Conservation (phyloP, 2,329 filamentous ascomycete species). For the Arachnomyces sp. region DNA sequence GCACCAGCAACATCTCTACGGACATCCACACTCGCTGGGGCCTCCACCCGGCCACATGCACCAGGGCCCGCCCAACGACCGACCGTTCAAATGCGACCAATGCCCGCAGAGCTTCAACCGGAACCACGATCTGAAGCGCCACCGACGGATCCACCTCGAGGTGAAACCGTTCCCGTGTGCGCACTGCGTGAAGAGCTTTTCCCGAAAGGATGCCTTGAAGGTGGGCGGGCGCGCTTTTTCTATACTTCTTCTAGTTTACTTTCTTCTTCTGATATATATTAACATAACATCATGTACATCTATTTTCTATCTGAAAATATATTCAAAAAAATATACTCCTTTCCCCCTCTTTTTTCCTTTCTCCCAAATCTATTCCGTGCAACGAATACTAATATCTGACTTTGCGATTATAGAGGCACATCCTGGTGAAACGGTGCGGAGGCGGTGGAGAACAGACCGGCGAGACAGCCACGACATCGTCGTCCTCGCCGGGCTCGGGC, state of each 20-base stretch:
- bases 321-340: not conserved
- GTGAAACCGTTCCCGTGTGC: slow-evolving; percentile 92
- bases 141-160: slow-evolving; percentile 88
- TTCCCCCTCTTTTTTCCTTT: slow-evolving; percentile 1
- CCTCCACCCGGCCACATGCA: slow-evolving; percentile 19
- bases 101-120: slow-evolving; percentile 92
- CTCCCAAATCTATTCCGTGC: too few relatives aligned
- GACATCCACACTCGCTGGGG: slow-evolving; percentile 36
- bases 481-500: too few relatives aligned
- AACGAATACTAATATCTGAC: slow-evolving; percentile 13
- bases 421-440: slow-evolving; percentile 57
- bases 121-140: slow-evolving; percentile 91
- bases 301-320: not conserved
- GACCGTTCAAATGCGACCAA: slow-evolving; percentile 89
- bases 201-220: slow-evolving; percentile 92
- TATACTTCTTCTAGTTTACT: slow-evolving; percentile 10
- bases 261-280: not conserved
- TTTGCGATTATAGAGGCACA: slow-evolving; percentile 46
- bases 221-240: slow-evolving; percentile 43
- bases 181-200: slow-evolving; percentile 93
- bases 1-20: slow-evolving; percentile 54
- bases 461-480: too few relatives aligned
- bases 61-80: slow-evolving; percentile 55
- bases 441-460: too few relatives aligned
- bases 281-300: too few relatives aligned